These are phyloP conservation scores for Penicillium subrubescens DNA, from an alignment of 495 filamentous ascomycete genomes.

Conservation along the genomic window DNA sequence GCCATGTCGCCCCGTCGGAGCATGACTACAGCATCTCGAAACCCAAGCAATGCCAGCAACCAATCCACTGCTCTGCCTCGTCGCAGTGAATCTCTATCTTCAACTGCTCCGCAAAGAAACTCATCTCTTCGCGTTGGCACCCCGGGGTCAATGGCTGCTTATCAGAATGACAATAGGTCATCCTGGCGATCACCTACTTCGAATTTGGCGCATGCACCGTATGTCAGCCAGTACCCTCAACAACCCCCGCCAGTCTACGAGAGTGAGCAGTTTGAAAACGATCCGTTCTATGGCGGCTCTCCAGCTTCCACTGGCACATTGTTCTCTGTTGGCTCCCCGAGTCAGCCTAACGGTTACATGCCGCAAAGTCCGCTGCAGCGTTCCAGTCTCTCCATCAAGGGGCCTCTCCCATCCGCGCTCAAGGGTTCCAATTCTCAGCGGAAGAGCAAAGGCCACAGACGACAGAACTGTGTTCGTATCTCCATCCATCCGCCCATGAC, in stretches of 20 bases:
- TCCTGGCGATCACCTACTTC: constrained; percentile 21
- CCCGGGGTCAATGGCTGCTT: constrained; percentile 8
- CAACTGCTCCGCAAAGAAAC: constrained; percentile 26
- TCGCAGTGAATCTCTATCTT: constrained; percentile 41
- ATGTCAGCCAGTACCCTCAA: constrained; percentile 29
- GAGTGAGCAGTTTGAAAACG: constrained; percentile 25
- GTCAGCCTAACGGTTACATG: constrained; percentile 12
- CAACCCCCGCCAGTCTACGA: constrained; percentile 33
- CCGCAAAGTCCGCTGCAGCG: constrained; percentile 30
- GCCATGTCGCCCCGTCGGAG: constrained; percentile 41
- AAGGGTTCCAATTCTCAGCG: constrained; percentile 39
- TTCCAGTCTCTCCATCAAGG: constrained; percentile 24
- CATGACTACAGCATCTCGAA: constrained; percentile 37
- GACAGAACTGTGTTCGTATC: constrained; percentile 53
- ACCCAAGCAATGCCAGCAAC: constrained; percentile 30
- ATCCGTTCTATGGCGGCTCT: constrained; percentile 35
- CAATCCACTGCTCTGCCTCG: constrained; percentile 32
- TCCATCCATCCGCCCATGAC: constrained; percentile 48
- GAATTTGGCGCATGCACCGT: constrained; percentile 27
- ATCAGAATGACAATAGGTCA: constrained; percentile 4
- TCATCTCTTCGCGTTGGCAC: constrained; percentile 24
- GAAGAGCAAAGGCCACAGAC: constrained; percentile 49
- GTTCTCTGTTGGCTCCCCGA: constrained; percentile 25
- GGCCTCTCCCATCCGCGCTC: constrained; percentile 39
- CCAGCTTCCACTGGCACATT: constrained; percentile 20